phyloP scores from a whole-genome alignment of 208 protist genomes.

The Trypanosoma brucei region DNA sequence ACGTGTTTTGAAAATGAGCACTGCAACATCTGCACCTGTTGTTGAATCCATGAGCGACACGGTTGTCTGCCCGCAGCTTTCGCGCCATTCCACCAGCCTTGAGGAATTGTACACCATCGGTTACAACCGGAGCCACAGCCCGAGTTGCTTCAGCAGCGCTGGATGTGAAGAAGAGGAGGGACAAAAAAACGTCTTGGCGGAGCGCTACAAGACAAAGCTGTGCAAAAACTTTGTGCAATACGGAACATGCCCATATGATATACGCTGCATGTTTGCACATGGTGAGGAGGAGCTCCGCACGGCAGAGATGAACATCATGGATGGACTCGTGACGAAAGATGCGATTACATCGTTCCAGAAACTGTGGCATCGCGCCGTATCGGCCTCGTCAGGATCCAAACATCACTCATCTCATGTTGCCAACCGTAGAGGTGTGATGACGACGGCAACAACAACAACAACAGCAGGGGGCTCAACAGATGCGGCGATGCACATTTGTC shows the following conservation, averaged over 20 bases:
- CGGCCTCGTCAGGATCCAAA: slow-evolving; percentile 10
- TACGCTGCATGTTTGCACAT: slow-evolving; percentile 77
- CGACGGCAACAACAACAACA: neutral
- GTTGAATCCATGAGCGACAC: too few species aligned
- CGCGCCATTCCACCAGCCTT: too few species aligned
- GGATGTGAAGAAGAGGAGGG: neutral
- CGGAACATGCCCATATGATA: slow-evolving; percentile 56
- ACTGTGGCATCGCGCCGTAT: slow-evolving; percentile 4
- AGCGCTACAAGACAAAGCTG: slow-evolving; percentile 64
- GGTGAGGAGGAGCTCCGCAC: slow-evolving; percentile 67
- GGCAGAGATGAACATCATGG: slow-evolving; percentile 54
- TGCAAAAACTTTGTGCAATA: slow-evolving; percentile 61
- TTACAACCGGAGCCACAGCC: too few species aligned
- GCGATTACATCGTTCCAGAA: slow-evolving; percentile 59
- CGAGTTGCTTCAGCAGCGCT: neutral
- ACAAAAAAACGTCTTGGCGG: slow-evolving; percentile 19
- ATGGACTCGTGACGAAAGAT: slow-evolving; percentile 55
- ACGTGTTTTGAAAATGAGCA: too few species aligned
- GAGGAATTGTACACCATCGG: too few species aligned
- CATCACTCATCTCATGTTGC: neutral
- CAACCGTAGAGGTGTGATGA: neutral
- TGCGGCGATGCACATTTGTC: too few species aligned
- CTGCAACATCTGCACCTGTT: too few species aligned
- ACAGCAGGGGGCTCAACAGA: too few species aligned
- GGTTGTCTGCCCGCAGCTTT: too few species aligned